A percentile compares a stretch with the other conserved stretches of the same genome.
Evolutionary conservation across 2,329 filamentous ascomycete species (phyloP).

Genomic region (Metarhizium brunneum): DNA sequence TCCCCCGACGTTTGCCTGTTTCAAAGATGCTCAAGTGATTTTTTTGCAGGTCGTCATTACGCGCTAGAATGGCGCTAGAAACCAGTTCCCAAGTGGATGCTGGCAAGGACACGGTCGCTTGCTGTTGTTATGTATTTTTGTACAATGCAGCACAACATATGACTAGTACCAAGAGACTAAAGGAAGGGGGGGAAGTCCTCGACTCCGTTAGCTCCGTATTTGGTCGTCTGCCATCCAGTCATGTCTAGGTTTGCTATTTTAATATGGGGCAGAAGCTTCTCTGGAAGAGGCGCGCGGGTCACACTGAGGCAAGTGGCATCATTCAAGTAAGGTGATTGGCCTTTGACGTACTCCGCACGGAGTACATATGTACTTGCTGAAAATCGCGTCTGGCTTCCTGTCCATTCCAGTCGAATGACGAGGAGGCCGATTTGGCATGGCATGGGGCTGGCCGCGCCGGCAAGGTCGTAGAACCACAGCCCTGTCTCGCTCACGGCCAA

Average conservation of each 20-base stretch:
- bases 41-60: not conserved
- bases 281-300: not conserved
- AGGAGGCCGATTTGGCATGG: not conserved
- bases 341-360: too few relatives aligned
- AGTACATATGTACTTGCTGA: too few relatives aligned
- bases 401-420: not conserved
- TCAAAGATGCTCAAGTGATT: not conserved
- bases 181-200: not conserved
- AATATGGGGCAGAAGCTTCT: not conserved
- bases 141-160: too few relatives aligned
- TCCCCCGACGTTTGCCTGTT: too few relatives aligned
- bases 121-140: too few relatives aligned
- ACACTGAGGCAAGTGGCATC: constrained; percentile 2
- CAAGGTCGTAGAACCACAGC: not conserved
- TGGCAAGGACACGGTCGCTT: not conserved
- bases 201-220: not conserved
- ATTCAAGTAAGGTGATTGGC: not conserved
- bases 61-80: not conserved
- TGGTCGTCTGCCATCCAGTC: not conserved
- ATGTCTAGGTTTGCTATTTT: not conserved
- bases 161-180: too few relatives aligned
- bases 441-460: not conserved
- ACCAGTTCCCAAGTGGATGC: not conserved
- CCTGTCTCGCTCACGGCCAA: too few relatives aligned
- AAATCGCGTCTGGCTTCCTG: not conserved